Percentiles rank a stretch among this genome's conserved stretches.
These are phyloP conservation scores for Aspergillus carbonarius DNA, from an alignment of 2,329 filamentous ascomycete genomes.

Conservation along the genomic window DNA sequence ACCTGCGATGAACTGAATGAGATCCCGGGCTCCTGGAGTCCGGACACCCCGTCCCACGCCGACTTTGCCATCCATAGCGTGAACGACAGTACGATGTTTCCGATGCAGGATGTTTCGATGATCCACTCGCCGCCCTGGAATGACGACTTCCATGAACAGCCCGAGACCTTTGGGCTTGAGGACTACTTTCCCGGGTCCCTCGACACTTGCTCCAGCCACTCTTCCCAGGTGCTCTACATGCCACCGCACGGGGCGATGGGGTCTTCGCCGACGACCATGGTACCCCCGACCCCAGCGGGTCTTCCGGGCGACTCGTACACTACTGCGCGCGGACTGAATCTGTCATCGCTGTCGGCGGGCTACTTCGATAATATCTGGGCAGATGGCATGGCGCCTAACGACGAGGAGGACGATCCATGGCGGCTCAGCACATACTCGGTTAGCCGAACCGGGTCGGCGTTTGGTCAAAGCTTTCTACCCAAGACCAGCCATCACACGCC, in stretches of 20 bases:
- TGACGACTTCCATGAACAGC: conserved; percentile 7
- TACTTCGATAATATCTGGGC: not conserved
- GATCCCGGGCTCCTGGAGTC: not conserved
- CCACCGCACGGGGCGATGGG: not conserved
- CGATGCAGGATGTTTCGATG: not conserved
- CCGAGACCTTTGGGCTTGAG: not conserved
- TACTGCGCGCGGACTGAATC: not conserved
- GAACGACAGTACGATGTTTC: conserved; percentile 2
- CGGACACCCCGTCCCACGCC: not conserved
- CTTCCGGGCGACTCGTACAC: not conserved
- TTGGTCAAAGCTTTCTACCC: conserved; percentile 11
- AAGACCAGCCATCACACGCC: not conserved
- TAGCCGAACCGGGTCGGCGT: not conserved
- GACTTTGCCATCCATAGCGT: conserved; percentile 1
- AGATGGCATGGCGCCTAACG: not conserved
- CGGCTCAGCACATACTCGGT: not conserved
- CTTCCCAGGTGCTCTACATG: not conserved
- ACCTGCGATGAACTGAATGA: not conserved
- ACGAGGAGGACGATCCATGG: not conserved
- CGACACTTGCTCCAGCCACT: not conserved
- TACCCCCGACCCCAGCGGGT: not conserved
- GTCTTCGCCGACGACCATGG: not conserved
- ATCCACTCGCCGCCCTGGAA: conserved; percentile 7
- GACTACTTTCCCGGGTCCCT: conserved; percentile 5
- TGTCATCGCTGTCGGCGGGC: not conserved